phyloP scores from a whole-genome alignment of 495 filamentous ascomycete genomes.

The Trichoderma virens region DNA sequence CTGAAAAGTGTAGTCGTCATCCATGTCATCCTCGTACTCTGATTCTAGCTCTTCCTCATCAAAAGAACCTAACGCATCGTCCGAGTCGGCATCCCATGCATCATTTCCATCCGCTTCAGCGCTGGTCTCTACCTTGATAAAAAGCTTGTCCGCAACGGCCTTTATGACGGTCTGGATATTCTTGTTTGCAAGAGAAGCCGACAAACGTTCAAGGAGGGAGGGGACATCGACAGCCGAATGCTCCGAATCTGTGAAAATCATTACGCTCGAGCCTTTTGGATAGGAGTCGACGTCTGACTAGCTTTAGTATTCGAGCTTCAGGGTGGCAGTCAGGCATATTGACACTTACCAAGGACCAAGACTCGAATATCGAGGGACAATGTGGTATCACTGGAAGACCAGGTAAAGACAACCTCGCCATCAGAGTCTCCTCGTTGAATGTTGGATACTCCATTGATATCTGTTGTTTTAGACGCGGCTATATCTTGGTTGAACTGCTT shows the following conservation, averaged over 20 bases:
- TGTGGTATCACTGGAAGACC: slow-evolving; percentile 16
- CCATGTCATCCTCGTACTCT: not conserved
- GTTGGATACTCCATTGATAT: not conserved
- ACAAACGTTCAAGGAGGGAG: not conserved
- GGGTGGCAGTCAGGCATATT: not conserved
- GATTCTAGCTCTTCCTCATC: not conserved
- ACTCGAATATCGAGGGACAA: slow-evolving; percentile 18
- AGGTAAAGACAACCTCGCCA: slow-evolving; percentile 24
- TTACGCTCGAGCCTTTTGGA: slow-evolving; percentile 51
- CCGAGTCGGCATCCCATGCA: not conserved
- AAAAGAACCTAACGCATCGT: not conserved
- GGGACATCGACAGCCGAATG: slow-evolving; percentile 17
- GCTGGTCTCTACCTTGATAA: not conserved
- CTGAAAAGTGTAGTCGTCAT: not conserved
- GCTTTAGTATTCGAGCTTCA: not conserved
- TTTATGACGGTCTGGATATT: not conserved
- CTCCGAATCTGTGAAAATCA: slow-evolving; percentile 50
- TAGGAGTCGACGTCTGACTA: slow-evolving; percentile 54
- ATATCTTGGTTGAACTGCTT: not conserved
- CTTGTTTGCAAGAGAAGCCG: not conserved
- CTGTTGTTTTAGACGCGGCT: not conserved
- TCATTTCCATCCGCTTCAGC: not conserved
- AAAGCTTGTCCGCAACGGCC: not conserved
- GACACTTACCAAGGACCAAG: slow-evolving; percentile 1
- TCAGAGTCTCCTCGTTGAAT: slow-evolving; percentile 16